phyloP scores from a whole-genome alignment of 1,284 basidiomycete genomes.

The Amylostereum areolatum region DNA sequence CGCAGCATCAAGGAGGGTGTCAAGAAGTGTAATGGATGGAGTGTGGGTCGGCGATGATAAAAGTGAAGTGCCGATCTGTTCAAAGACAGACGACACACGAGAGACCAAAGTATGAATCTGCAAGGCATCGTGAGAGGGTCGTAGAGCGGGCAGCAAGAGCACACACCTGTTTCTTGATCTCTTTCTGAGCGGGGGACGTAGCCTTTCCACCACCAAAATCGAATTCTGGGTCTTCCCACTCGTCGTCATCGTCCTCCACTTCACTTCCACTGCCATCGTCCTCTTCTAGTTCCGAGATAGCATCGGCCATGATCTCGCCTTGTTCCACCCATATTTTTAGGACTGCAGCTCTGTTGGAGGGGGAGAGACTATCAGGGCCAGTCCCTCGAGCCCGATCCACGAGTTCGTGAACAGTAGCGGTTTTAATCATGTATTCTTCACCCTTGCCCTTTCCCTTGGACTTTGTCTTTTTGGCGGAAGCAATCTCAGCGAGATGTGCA shows the following conservation, averaged over 20 bases:
- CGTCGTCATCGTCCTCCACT: slow-evolving; percentile 41
- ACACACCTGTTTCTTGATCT: slow-evolving; percentile 47
- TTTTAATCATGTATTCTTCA: slow-evolving; percentile 56
- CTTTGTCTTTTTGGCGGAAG: background rate
- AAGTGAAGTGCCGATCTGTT: background rate
- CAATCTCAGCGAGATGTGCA: slow-evolving; percentile 11
- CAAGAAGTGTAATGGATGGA: background rate
- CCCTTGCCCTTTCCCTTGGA: slow-evolving; percentile 11
- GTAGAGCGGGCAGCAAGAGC: background rate
- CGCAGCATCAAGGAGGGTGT: background rate
- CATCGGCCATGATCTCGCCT: slow-evolving; percentile 44
- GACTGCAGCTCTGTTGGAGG: slow-evolving; percentile 56
- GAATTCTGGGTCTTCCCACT: slow-evolving; percentile 64
- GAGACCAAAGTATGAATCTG: background rate
- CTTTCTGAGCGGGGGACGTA: slow-evolving; percentile 32
- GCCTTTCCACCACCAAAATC: slow-evolving; percentile 15
- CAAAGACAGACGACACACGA: background rate
- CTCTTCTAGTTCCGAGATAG: slow-evolving; percentile 17
- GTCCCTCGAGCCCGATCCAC: slow-evolving; percentile 43
- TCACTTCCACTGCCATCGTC: slow-evolving; percentile 22
- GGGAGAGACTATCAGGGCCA: slow-evolving; percentile 39
- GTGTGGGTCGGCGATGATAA: background rate
- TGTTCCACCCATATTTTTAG: slow-evolving; percentile 49
- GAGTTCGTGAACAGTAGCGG: slow-evolving; percentile 59
- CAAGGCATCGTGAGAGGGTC: background rate